Base-by-base conservation (phyloP, 345 rosid genomes). In the Moricandia moricandioides region DNA sequence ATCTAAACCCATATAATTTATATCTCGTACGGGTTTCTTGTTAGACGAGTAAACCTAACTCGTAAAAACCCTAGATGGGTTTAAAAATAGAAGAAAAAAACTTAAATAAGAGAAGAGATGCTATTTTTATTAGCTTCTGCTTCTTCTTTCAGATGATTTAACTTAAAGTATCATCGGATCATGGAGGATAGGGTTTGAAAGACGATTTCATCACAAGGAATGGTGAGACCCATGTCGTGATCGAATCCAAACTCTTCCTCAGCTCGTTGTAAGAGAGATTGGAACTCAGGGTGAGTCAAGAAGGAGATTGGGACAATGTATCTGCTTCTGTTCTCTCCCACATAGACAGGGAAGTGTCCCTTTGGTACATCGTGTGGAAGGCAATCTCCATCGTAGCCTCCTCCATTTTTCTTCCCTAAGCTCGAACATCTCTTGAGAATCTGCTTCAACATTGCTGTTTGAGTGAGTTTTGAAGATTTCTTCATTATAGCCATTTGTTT, bases 161-260 rank as follows among this genome's bases (percentile, higher is more conserved):
- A 47, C 52, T 47, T 7, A 47, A 39, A 12, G 34, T 57, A 52
- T 74, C 56, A 79, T 43, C 75, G 58, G 45, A 79, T 73, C 71
- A 68, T 79, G 43, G 81, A 78, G 8, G 79, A 74, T 45, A 79
- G 67, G 51, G 75, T 47, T 74, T 69, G 82, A 35, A 79, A 79
- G 12, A 45, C 89, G n/a, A 85, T 86, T 81, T 94, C 98, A 82
- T 91, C 93, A 69, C 98, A 91, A 63, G 98, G 98, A 78, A 94
- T 88, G 12, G 96, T 94, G 79, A 79, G 75, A 21, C 97, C 97
- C 96, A 90, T 91, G 26, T 88, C 93, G 56, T 93, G 94, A 67
- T 87, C 94, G 13, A 91, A 93, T 0, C 98, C 98, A 37, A 91
- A 93, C 84, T 94, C 98, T 65, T 94, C 98, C 73, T 94, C 98